Conservation (phyloP, 2,329 filamentous ascomycete species). For the Beauveria bassiana region DNA sequence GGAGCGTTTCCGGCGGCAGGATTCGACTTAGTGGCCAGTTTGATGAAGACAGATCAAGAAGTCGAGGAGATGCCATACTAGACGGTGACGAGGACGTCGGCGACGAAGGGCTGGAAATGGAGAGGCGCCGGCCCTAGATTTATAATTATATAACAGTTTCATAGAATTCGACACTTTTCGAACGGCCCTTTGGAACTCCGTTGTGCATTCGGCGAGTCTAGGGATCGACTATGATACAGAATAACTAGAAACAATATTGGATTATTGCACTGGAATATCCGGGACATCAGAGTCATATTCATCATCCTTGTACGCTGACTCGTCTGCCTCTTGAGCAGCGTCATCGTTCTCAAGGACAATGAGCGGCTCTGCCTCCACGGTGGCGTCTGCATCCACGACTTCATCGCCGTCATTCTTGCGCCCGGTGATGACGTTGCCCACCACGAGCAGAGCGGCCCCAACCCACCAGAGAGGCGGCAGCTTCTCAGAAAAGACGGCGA, state of each 20-base stretch:
- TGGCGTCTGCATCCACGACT: background rate
- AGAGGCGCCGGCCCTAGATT: slow-evolving; percentile 22
- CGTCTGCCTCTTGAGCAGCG: slow-evolving; percentile 13
- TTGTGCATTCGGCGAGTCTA: no score
- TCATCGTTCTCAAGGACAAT: slow-evolving; percentile 3
- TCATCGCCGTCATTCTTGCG: slow-evolving; percentile 50
- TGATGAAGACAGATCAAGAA: slow-evolving; percentile 30
- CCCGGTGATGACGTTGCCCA: slow-evolving; percentile 71
- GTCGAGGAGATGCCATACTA: slow-evolving; percentile 36
- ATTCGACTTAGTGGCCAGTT: slow-evolving; percentile 40
- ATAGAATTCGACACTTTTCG: background rate
- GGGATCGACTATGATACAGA: background rate
- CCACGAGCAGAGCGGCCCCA: slow-evolving; percentile 63
- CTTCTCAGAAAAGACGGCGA: slow-evolving; percentile 61
- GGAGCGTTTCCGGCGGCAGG: slow-evolving; percentile 45
- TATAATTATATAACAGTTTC: background rate
- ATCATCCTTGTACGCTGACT: slow-evolving; percentile 17
- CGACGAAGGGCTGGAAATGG: slow-evolving; percentile 37
- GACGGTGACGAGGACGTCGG: slow-evolving; percentile 34
- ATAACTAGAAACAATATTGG: background rate
- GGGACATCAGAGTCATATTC: slow-evolving; percentile 28
- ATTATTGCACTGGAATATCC: slow-evolving; percentile 19
- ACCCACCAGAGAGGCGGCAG: slow-evolving; percentile 71
- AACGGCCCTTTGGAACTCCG: background rate
- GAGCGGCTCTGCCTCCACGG: background rate